These are phyloP conservation scores for Flueggea neowawraea DNA, from an alignment of 441 rosid species.

Conservation along the genomic window DNA sequence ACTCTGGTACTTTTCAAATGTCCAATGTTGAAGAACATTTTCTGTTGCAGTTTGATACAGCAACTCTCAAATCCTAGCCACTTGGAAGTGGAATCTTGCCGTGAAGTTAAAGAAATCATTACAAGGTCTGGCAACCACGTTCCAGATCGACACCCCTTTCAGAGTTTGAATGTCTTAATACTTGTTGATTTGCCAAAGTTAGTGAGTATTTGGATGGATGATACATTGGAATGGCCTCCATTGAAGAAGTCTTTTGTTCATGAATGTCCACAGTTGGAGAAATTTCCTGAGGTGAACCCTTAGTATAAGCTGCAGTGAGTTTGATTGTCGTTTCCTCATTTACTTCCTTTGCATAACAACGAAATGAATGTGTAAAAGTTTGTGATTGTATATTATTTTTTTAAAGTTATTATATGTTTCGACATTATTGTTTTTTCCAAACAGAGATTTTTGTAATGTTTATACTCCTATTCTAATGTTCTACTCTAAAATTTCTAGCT, in stretches of 20 bases:
- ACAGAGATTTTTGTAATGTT: no score
- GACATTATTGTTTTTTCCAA: no score
- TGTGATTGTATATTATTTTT: no score
- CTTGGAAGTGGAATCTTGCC: conserved; percentile 7
- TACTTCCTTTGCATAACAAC: no score
- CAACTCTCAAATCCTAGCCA: background rate
- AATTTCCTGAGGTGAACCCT: no score
- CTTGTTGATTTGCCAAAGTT: conserved; percentile 4
- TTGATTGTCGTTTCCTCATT: no score
- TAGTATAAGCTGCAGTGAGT: no score
- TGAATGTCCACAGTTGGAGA: background rate
- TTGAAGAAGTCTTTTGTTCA: background rate
- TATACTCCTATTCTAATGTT: no score
- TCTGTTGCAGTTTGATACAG: background rate
- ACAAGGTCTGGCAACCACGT: background rate
- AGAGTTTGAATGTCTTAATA: background rate
- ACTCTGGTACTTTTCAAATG: conserved; percentile 1
- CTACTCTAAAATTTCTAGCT: no score
- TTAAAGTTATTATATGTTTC: no score
- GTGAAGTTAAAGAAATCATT: background rate
- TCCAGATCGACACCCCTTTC: background rate
- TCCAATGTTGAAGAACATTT: background rate
- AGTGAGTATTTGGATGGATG: background rate
- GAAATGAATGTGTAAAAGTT: no score
- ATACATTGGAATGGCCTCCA: background rate